These are phyloP conservation scores for Suillus luteus DNA, from an alignment of 768 basidiomycete species.

Conservation along the genomic window DNA sequence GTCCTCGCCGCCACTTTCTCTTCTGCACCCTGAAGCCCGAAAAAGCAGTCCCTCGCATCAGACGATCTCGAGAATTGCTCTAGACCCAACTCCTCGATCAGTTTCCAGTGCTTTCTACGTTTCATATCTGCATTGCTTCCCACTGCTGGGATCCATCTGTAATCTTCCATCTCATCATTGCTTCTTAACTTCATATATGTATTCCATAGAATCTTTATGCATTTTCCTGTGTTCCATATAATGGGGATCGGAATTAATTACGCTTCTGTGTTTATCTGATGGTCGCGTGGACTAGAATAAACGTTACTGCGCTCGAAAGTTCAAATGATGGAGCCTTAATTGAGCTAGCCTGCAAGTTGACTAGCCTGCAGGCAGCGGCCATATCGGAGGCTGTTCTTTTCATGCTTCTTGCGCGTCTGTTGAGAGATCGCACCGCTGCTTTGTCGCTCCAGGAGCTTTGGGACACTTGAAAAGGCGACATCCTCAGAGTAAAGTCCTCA, in stretches of 20 bases:
- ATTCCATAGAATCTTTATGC: background rate
- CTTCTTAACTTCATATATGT: background rate
- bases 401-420: background rate
- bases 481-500: background rate
- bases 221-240: background rate
- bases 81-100: conserved; percentile 10
- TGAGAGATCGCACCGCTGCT: background rate
- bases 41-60: conserved; percentile 42
- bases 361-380: background rate
- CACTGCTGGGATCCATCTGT: background rate
- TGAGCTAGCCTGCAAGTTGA: background rate
- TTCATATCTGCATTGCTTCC: background rate
- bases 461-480: background rate
- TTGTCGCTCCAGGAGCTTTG: too few relatives aligned
- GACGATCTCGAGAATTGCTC: conserved; percentile 43
- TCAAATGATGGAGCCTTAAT: background rate
- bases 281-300: background rate
- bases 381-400: background rate
- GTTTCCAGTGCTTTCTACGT: background rate
- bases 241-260: too few relatives aligned
- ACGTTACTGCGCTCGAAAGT: background rate
- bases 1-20: conserved; percentile 82
- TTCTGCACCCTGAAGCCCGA: conserved; percentile 79
- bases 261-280: background rate
- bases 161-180: background rate